Base-by-base conservation (phyloP, 208 protist genomes). In the Leishmania lainsoni region DNA sequence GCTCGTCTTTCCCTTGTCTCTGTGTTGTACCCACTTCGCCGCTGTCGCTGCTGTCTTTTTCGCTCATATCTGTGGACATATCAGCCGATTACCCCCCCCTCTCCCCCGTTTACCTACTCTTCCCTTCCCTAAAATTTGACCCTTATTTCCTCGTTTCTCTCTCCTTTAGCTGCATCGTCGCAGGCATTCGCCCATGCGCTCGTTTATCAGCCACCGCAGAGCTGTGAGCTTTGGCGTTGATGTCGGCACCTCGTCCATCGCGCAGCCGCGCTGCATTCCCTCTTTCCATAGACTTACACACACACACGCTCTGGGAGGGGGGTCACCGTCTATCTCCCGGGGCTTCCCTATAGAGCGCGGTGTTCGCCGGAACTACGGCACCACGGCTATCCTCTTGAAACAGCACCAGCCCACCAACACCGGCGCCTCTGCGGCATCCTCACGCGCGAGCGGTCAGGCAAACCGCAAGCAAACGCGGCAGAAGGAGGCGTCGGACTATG, bases 321-420 rank as follows among this genome's bases (percentile, higher is more conserved):
- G 72, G 52, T 17, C 29, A 8, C 3, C 48, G 26, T 75, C 39
- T 20, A 29, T 58, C 22, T 63, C 51, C 48, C 42, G 72, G 8
- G 49, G 17, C 16, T 52, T 42, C 39, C 3, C 77, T 45, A 81
- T 85, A 85, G 77, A 81, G 20, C 26, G 42, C 32, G 17, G 39
- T 48, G 61, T 22, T 56, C 48, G 51, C 48, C 81, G 81, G 5
- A 58, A 65, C 2, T 85, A 79, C 77, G 78, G 81, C 73, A 85
- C 77, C 2, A 85, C 81, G n/a, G 22, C 77, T 26, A 45, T 65
- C 26, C 59, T 81, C 12, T 61, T 68, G 39, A 85, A 85, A 49
- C 77, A 85, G 49, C 81, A 85, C 32, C 77, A 78, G 61, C 81
- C 81, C 51, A 85, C 81, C 52, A 85, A 75, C 71, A 69, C 71